phyloP scores from a whole-genome alignment of 768 basidiomycete species.

The Lactarius pseudohatsudake region DNA sequence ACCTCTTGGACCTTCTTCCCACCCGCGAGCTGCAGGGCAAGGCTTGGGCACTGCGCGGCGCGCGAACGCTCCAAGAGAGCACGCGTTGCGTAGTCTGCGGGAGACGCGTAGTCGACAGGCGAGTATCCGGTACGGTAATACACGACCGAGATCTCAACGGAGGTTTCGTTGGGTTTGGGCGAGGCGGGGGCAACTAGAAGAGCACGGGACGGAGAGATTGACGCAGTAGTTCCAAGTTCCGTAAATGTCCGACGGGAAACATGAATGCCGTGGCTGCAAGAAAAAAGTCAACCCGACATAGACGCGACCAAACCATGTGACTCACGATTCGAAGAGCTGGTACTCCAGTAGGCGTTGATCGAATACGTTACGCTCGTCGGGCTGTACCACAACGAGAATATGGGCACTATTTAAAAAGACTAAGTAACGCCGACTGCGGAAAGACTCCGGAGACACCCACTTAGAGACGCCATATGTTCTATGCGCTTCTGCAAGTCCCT shows the following conservation, averaged over 20 bases:
- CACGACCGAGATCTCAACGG: constrained; percentile 76
- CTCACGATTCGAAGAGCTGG: constrained; percentile 74
- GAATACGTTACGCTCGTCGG: constrained; percentile 89
- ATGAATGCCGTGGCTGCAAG: constrained; percentile 65
- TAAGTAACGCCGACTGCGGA: background rate
- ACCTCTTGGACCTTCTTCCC: constrained; percentile 95
- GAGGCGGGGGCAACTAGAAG: constrained; percentile 41
- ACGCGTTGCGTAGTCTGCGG: constrained; percentile 67
- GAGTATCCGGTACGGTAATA: constrained; percentile 92
- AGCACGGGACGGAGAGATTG: constrained; percentile 39
- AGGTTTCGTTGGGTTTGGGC: constrained; percentile 36
- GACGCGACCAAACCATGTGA: constrained; percentile 9
- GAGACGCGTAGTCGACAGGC: constrained; percentile 73
- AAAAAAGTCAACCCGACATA: constrained; percentile 1
- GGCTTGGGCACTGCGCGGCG: constrained; percentile 91
- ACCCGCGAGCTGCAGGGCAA: constrained; percentile 92
- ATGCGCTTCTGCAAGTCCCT: constrained; percentile 80
- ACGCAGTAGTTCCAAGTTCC: constrained; percentile 59
- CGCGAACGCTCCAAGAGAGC: constrained; percentile 74
- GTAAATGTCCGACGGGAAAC: constrained; percentile 75
- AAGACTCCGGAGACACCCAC: constrained; percentile 40
- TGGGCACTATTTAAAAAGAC: constrained; percentile 40
- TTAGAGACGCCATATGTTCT: constrained; percentile 58
- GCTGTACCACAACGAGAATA: constrained; percentile 88
- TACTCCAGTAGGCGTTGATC: constrained; percentile 92